phyloP scores from a whole-genome alignment of 2,329 filamentous ascomycete species.

The Cladosporium velox region DNA sequence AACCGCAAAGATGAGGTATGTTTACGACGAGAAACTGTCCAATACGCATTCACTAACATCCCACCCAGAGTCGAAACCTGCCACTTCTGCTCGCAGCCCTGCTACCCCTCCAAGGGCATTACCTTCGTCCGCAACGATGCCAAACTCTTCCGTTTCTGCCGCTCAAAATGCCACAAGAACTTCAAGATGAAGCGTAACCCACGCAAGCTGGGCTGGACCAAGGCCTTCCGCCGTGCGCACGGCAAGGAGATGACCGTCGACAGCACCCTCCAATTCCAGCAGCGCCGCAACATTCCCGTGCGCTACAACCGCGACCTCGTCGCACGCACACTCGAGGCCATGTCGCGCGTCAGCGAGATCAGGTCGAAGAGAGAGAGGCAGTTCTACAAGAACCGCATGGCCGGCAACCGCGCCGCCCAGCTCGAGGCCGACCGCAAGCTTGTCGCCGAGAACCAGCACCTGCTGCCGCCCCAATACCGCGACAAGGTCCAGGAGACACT shows the following conservation, averaged over 20 bases:
- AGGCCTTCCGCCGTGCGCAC: conserved; percentile 81
- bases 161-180: conserved; percentile 67
- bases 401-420: conserved; percentile 82
- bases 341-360: conserved; percentile 88
- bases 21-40: neutral
- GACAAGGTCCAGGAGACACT: conserved; percentile 53
- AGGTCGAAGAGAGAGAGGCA: conserved; percentile 78
- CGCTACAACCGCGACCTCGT: conserved; percentile 95
- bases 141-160: conserved; percentile 67
- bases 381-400: conserved; percentile 93
- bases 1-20: conserved; percentile 25
- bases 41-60: neutral
- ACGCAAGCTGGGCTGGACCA: conserved; percentile 95
- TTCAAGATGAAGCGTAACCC: conserved; percentile 99
- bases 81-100: conserved; percentile 70
- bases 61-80: conserved; percentile 61
- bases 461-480: conserved; percentile 66
- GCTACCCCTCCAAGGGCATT: conserved; percentile 66
- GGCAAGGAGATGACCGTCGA: conserved; percentile 90
- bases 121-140: conserved; percentile 69
- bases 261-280: conserved; percentile 86
- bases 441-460: conserved; percentile 87
- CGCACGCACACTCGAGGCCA: conserved; percentile 82
- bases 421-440: conserved; percentile 80
- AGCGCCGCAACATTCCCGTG: conserved; percentile 88